Evolutionary conservation across 2,329 filamentous ascomycete genomes (phyloP).

Genomic region (Chaetomium globosum): DNA sequence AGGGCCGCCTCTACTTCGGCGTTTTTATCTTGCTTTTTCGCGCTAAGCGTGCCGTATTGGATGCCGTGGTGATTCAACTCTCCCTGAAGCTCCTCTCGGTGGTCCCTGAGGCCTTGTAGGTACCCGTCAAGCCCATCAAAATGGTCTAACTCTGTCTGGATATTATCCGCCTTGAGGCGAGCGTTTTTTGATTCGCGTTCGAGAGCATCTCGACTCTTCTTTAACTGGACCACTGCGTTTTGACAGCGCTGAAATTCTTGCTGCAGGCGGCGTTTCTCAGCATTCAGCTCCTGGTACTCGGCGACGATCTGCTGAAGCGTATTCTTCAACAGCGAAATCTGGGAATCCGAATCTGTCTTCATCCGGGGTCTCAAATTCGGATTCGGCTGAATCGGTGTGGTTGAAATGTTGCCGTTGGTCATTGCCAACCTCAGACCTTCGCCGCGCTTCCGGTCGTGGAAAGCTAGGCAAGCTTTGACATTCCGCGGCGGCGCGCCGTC

Average conservation of each 20-base stretch:
- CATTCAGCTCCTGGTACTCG: slow-evolving; percentile 57
- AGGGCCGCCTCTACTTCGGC: slow-evolving; percentile 47
- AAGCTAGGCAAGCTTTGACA: slow-evolving; percentile 71
- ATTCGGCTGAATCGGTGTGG: slow-evolving; percentile 48
- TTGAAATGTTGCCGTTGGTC: slow-evolving; percentile 45
- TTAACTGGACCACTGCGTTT: slow-evolving; percentile 45
- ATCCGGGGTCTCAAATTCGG: slow-evolving; percentile 67
- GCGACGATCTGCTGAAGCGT: slow-evolving; percentile 56
- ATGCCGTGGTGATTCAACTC: slow-evolving; percentile 53
- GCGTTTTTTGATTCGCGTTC: slow-evolving; percentile 55
- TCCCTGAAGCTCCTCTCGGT: slow-evolving; percentile 57
- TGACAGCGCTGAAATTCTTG: slow-evolving; percentile 54
- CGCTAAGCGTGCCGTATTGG: slow-evolving; percentile 56
- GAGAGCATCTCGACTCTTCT: slow-evolving; percentile 50
- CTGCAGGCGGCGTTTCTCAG: slow-evolving; percentile 51
- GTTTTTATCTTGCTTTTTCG: slow-evolving; percentile 55
- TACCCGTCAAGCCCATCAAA: slow-evolving; percentile 69
- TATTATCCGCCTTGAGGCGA: slow-evolving; percentile 58
- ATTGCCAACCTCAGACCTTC: slow-evolving; percentile 62
- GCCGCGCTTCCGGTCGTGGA: slow-evolving; percentile 62
- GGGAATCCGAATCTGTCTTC: slow-evolving; percentile 72
- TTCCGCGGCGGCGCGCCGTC: slow-evolving; percentile 64
- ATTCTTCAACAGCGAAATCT: slow-evolving; percentile 59
- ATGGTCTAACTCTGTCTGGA: slow-evolving; percentile 64
- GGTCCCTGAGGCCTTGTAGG: slow-evolving; percentile 60